Evolutionary conservation across 2,329 filamentous ascomycete genomes (phyloP).

Genomic region (Cadophora sp.): DNA sequence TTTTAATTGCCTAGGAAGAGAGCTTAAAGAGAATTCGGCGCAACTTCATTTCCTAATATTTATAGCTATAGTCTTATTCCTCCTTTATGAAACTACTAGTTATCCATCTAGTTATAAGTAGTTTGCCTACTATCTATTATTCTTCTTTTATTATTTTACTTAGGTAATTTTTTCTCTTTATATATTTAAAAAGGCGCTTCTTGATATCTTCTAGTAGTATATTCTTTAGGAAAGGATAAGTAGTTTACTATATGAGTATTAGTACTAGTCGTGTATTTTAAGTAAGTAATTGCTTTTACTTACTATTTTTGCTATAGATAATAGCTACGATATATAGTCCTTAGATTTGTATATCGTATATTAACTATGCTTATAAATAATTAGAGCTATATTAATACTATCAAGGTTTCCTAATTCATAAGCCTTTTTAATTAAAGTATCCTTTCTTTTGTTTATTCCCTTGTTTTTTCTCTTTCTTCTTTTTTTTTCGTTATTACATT

Average conservation of each 20-base stretch:
- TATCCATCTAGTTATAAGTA: constrained; percentile 1
- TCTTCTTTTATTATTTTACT: constrained; percentile 23
- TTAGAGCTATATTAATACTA: constrained; percentile 26
- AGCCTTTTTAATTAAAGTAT: constrained; percentile 25
- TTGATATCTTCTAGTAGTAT: constrained; percentile 27
- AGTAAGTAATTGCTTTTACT: constrained; percentile 23
- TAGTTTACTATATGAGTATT: constrained; percentile 29
- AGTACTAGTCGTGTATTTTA: constrained; percentile 21
- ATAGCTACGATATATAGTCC: constrained; percentile 20
- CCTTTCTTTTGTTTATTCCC: constrained; percentile 26
- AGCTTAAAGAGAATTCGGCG: constrained; percentile 16
- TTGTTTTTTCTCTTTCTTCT: constrained; percentile 25
- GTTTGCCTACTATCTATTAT: constrained; percentile 16
- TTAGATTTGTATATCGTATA: constrained; percentile 27
- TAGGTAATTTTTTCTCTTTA: constrained; percentile 19
- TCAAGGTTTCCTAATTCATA: constrained; percentile 27
- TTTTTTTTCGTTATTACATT: constrained; percentile 18
- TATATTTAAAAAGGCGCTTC: constrained; percentile 29
- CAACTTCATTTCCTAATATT: constrained; percentile 19
- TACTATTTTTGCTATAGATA: constrained; percentile 30
- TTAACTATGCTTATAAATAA: constrained; percentile 25
- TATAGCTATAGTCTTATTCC: constrained; percentile 19
- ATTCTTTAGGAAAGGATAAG: constrained; percentile 29
- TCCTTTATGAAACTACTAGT: constrained; percentile 19
- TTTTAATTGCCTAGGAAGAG: constrained; percentile 9